These are phyloP conservation scores for Fraxinus floribunda DNA, from an alignment of 305 asterid species.

Conservation along the genomic window DNA sequence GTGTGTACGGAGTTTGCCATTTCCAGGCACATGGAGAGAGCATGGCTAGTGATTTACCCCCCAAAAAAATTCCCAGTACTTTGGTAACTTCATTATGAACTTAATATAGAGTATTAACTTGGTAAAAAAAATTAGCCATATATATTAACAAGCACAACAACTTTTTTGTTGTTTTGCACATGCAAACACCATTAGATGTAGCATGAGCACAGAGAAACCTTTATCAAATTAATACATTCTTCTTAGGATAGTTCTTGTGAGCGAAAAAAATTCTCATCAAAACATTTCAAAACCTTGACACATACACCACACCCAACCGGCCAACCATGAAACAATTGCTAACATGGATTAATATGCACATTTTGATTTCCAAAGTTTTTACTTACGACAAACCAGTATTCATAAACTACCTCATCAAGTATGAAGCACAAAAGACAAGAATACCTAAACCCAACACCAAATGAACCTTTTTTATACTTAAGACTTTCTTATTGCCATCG, in stretches of 20 bases:
- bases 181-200: background rate
- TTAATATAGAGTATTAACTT: background rate
- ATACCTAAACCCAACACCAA: background rate
- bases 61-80: background rate
- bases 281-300: background rate
- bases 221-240: background rate
- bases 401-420: background rate
- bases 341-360: background rate
- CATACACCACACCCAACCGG: background rate
- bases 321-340: background rate
- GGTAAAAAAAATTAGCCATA: background rate
- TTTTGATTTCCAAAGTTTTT: background rate
- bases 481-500: background rate
- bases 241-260: background rate
- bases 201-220: background rate
- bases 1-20: background rate
- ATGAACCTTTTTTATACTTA: background rate
- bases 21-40: background rate
- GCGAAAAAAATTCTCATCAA: background rate
- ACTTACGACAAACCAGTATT: background rate
- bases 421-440: background rate
- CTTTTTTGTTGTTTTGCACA: background rate
- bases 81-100: background rate
- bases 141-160: background rate
- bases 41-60: background rate